These are phyloP conservation scores for Hemileccinum rubropunctum DNA, from an alignment of 768 basidiomycete genomes.

Conservation along the genomic window DNA sequence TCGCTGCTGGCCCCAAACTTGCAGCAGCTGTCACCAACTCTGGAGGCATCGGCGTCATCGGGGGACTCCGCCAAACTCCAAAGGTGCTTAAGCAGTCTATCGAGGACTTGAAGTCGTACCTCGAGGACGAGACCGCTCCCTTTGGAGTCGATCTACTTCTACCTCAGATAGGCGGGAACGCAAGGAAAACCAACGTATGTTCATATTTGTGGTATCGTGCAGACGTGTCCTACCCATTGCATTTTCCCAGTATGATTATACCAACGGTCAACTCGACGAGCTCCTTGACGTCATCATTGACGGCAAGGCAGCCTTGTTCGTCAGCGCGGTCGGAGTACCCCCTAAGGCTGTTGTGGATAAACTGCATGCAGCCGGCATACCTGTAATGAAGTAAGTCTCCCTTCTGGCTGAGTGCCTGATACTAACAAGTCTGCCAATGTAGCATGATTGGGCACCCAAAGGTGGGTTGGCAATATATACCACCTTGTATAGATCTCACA, in stretches of 20 bases:
- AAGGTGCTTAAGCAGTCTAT: conserved; percentile 66
- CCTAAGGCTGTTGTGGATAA: conserved; percentile 80
- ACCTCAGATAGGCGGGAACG: conserved; percentile 78
- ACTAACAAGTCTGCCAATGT: conserved; percentile 3
- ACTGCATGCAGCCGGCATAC: conserved; percentile 73
- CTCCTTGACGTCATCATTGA: conserved; percentile 78
- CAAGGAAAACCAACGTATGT: conserved; percentile 75
- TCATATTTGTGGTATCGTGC: background rate
- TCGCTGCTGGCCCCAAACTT: conserved; percentile 80
- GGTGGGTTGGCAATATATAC: conserved; percentile 33
- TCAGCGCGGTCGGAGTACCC: conserved; percentile 83
- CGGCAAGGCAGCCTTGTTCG: conserved; percentile 71
- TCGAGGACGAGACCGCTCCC: conserved; percentile 73
- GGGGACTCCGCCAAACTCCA: conserved; percentile 73
- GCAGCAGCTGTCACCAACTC: conserved; percentile 93
- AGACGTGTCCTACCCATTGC: background rate
- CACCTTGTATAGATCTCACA: background rate
- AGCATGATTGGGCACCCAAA: conserved; percentile 88
- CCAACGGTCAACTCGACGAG: conserved; percentile 71
- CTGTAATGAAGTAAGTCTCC: conserved; percentile 76
- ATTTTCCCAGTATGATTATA: conserved; percentile 59
- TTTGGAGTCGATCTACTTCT: conserved; percentile 84
- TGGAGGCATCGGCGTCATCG: conserved; percentile 86
- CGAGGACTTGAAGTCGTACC: conserved; percentile 67
- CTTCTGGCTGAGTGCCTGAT: background rate